phyloP scores from a whole-genome alignment of 2,329 filamentous ascomycete genomes.

The Ceratocystis ficicola region DNA sequence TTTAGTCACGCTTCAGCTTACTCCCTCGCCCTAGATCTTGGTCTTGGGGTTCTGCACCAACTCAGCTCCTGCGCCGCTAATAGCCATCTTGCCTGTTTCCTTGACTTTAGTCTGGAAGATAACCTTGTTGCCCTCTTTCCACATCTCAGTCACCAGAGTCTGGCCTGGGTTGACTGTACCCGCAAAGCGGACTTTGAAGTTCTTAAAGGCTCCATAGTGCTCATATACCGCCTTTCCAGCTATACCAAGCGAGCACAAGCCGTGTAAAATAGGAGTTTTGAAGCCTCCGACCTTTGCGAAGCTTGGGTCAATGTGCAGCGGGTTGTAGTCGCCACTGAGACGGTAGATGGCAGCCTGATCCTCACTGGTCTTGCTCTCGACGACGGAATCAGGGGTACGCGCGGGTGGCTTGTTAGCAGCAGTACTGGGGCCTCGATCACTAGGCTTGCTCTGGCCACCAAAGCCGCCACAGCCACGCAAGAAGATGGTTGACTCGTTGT shows the following conservation, averaged over 20 bases:
- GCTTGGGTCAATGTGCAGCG: conserved; percentile 84
- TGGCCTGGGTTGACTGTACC: conserved; percentile 75
- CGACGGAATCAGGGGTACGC: conserved; percentile 64
- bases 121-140: conserved; percentile 70
- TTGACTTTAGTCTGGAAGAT: conserved; percentile 81
- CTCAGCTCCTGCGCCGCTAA: conserved; percentile 69
- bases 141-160: conserved; percentile 89
- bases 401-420: conserved; percentile 66
- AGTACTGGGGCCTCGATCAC: conserved; percentile 67
- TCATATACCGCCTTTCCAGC: conserved; percentile 81
- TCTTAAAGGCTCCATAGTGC: conserved; percentile 71
- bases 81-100: conserved; percentile 83
- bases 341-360: conserved; percentile 92
- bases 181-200: conserved; percentile 85
- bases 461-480: conserved; percentile 85
- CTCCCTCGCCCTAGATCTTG: conserved; percentile 14
- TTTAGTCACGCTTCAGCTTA: neutral
- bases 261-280: conserved; percentile 86
- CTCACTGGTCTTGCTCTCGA: conserved; percentile 74
- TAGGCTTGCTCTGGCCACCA: conserved; percentile 64
- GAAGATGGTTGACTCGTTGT: conserved; percentile 92
- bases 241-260: conserved; percentile 90
- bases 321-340: conserved; percentile 88
- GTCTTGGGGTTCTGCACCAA: conserved; percentile 34
- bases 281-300: conserved; percentile 95